Conservation (phyloP, 352 stramenopile species). For the Phytophthora colocasiae region DNA sequence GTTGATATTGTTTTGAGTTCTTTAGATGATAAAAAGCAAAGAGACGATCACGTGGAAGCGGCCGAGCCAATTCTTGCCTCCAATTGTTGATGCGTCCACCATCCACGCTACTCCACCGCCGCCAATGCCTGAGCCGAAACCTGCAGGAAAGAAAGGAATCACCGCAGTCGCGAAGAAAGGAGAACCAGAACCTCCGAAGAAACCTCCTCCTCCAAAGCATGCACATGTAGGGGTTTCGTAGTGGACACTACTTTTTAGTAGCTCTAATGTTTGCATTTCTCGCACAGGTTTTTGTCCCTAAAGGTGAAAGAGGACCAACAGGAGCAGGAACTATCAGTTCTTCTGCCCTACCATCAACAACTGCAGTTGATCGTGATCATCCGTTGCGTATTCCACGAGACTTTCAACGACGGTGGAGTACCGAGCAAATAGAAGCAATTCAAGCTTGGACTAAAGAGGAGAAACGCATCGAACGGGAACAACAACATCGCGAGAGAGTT, state of each 20-base stretch:
- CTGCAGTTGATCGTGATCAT: conserved; percentile 19
- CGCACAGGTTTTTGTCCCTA: conserved; percentile 41
- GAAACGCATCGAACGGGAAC: conserved; percentile 54
- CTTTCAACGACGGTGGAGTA: conserved; percentile 77
- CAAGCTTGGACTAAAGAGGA: conserved; percentile 63
- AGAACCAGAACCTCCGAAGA: conserved; percentile 57
- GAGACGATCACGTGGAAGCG: conserved; percentile 64
- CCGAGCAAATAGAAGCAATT: conserved; percentile 57
- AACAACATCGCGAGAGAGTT: conserved; percentile 54
- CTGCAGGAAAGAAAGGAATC: conserved; percentile 37
- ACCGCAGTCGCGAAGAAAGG: conserved; percentile 24
- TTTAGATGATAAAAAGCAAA: not conserved
- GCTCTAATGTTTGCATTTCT: not conserved
- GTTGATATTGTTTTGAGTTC: not conserved
- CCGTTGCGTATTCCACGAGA: conserved; percentile 51
- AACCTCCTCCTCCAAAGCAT: conserved; percentile 45
- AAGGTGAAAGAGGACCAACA: conserved; percentile 22
- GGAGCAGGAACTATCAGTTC: not conserved
- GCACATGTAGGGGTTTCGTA: conserved; percentile 44
- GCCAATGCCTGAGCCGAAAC: conserved; percentile 40
- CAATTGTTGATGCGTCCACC: conserved; percentile 43
- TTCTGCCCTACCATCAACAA: not conserved
- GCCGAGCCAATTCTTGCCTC: conserved; percentile 62
- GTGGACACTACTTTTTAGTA: not conserved
- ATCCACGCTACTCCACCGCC: conserved; percentile 16